Percentiles rank a stretch among this genome's conserved stretches.
These are phyloP conservation scores for Cyberlindnera euphorbiiphila DNA, from an alignment of 805 yeast genomes.

Conservation along the genomic window DNA sequence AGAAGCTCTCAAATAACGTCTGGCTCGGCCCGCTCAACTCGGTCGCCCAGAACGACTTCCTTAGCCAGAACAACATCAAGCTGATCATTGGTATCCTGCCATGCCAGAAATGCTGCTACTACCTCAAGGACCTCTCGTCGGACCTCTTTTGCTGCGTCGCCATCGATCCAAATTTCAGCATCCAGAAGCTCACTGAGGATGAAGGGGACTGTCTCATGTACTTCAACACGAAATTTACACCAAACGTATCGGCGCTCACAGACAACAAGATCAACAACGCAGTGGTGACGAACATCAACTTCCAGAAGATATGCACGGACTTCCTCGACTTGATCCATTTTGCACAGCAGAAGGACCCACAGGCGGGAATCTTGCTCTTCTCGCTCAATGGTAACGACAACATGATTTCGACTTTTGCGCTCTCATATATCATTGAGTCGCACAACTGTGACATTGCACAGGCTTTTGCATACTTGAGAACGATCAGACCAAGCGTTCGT, in stretches of 20 bases:
- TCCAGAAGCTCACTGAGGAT: conserved; percentile 27
- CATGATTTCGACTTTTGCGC: conserved; percentile 21
- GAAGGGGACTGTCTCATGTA: conserved; percentile 26
- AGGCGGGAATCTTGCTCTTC: conserved; percentile 26
- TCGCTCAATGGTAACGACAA: conserved; percentile 30
- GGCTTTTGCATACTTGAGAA: conserved; percentile 23
- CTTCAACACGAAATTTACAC: conserved; percentile 28
- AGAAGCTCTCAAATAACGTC: conserved; percentile 36
- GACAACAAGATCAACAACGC: conserved; percentile 23
- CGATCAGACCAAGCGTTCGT: conserved; percentile 26
- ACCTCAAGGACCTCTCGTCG: conserved; percentile 27
- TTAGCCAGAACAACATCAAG: conserved; percentile 36
- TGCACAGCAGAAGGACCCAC: conserved; percentile 24
- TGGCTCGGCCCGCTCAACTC: conserved; percentile 46
- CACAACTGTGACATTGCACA: conserved; percentile 25
- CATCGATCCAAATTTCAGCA: conserved; percentile 33
- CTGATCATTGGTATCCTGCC: conserved; percentile 36
- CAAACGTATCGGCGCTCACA: conserved; percentile 18
- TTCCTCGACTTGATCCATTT: conserved; percentile 19
- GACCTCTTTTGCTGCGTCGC: conserved; percentile 29
- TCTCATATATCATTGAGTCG: conserved; percentile 23
- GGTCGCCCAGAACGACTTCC: conserved; percentile 35
- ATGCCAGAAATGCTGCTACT: conserved; percentile 30
- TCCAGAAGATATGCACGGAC: conserved; percentile 25
- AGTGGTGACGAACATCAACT: conserved; percentile 24